Base-by-base conservation (phyloP, 228 moss, liverwort and hornwort species). In the Sphagnum fallax region DNA sequence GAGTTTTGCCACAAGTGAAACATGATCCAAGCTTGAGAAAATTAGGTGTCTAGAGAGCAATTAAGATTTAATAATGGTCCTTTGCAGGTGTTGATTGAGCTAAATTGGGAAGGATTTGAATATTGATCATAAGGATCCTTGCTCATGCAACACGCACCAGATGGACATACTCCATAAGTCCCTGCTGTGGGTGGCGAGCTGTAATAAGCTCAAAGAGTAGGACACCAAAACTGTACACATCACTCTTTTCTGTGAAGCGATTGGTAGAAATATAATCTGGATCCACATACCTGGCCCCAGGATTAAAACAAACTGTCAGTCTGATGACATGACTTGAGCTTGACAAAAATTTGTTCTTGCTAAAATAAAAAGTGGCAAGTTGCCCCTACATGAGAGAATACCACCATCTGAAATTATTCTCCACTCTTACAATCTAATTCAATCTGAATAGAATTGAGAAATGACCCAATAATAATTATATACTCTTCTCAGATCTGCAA, bases 111-210 rank as follows among this genome's bases (percentile, higher is more conserved):
- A 32, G 32, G 32, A 32, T 32, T 32, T 32, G n/a, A 47, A 68
- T 60, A 60, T 15, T 11, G 11, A 15, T 15, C 15, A 15, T 60
- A 4, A 60, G 59, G 15, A 60, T 11, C 59, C 15, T 60, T 15
- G 12, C 11, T 60, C 12, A 11, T 11, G 59, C 15, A 60, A 60
- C 12, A 49, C 77, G 74, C 79, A 97, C 97, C 71, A 97, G 85
- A 78, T 97, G 97, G 49, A 97, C 97, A 70, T 93, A 97, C 48
- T 97, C 97, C 97, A 97, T 93, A 10, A 97, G 88, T 50, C 97
- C 97, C 79, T 97, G 97, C 71, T 97, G 97, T 13, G 97, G 97
- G 70, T 78, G 93, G 50, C 93, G 83, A 9, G 91, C 98, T 63
- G 98, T 98, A 76, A 98, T 93, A 64, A 98, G 82, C 86, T 98